Conservation (phyloP, 805 yeast species). For the Candida germanica region DNA sequence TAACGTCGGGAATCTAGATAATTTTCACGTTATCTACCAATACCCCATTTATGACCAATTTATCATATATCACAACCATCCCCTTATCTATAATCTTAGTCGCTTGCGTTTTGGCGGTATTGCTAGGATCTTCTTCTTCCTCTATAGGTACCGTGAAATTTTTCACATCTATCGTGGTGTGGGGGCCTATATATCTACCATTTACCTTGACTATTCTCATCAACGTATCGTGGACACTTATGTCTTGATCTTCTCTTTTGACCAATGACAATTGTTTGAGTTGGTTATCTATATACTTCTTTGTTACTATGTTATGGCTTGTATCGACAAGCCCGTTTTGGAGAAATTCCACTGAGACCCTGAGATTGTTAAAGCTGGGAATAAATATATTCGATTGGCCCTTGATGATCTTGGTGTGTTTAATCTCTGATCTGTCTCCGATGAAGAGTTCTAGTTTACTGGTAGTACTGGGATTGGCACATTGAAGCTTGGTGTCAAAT, state of each 20-base stretch:
- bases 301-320: conserved; percentile 2
- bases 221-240: conserved; percentile 12
- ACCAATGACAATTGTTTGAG: conserved; percentile 13
- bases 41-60: conserved; percentile 10
- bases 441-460: conserved; percentile 23
- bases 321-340: conserved; percentile 38
- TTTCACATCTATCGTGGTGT: conserved; percentile 6
- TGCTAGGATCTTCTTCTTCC: conserved; percentile 1
- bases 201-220: conserved; percentile 30
- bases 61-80: conserved; percentile 1
- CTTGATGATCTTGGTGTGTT: conserved; percentile 21
- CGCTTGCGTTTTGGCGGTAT: background rate
- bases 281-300: background rate
- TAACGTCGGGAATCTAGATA: too few species aligned
- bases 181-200: conserved; percentile 26
- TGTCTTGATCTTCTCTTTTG: background rate
- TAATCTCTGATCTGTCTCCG: conserved; percentile 26
- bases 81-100: conserved; percentile 1
- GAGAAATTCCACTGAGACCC: conserved; percentile 47
- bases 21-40: conserved; percentile 13
- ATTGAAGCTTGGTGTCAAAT: conserved; percentile 14
- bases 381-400: too few species aligned
- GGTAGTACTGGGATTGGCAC: conserved; percentile 24
- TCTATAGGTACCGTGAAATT: conserved; percentile 3
- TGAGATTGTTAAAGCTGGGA: conserved; percentile 38